A percentile compares a stretch with the other conserved stretches of the same genome.
These are phyloP conservation scores for Penicillium argentinense DNA, from an alignment of 495 filamentous ascomycete genomes.

Conservation along the genomic window DNA sequence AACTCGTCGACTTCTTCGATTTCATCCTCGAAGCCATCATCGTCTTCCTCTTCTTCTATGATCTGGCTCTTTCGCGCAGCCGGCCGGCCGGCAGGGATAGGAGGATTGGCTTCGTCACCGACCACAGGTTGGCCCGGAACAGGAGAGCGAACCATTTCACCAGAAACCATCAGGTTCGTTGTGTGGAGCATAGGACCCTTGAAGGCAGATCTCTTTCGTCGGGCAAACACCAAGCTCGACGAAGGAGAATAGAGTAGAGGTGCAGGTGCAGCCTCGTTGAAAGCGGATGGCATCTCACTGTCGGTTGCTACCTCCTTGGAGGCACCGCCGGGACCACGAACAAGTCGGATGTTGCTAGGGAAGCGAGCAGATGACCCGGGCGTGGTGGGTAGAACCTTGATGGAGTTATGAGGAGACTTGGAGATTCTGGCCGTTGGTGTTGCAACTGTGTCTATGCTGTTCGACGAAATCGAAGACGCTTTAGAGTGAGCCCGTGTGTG, in stretches of 20 bases:
- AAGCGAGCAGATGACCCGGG: constrained; percentile 72
- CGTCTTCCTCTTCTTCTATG: constrained; percentile 86
- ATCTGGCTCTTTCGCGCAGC: constrained; percentile 59
- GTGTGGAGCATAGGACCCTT: constrained; percentile 78
- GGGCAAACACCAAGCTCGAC: constrained; percentile 80
- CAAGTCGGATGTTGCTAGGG: constrained; percentile 83
- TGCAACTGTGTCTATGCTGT: constrained; percentile 64
- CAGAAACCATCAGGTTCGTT: constrained; percentile 41
- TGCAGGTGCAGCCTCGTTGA: constrained; percentile 40
- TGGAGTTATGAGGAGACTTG: constrained; percentile 80
- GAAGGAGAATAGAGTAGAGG: constrained; percentile 49
- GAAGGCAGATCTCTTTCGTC: constrained; percentile 83
- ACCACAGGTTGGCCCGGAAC: constrained; percentile 35
- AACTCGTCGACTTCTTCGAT: constrained; percentile 73
- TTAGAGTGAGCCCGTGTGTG: constrained; percentile 87
- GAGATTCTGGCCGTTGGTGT: constrained; percentile 64
- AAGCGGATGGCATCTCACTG: constrained; percentile 31
- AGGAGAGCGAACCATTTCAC: constrained; percentile 37
- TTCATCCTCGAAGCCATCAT: constrained; percentile 64
- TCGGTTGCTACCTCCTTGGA: constrained; percentile 29
- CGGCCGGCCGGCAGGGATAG: constrained; percentile 57
- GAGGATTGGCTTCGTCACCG: constrained; percentile 45
- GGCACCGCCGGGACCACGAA: constrained; percentile 54
- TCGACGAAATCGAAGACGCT: constrained; percentile 89
- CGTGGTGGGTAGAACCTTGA: constrained; percentile 93